phyloP scores from a whole-genome alignment of 108 stramenopile genomes.

The Nitzschia putrida region DNA sequence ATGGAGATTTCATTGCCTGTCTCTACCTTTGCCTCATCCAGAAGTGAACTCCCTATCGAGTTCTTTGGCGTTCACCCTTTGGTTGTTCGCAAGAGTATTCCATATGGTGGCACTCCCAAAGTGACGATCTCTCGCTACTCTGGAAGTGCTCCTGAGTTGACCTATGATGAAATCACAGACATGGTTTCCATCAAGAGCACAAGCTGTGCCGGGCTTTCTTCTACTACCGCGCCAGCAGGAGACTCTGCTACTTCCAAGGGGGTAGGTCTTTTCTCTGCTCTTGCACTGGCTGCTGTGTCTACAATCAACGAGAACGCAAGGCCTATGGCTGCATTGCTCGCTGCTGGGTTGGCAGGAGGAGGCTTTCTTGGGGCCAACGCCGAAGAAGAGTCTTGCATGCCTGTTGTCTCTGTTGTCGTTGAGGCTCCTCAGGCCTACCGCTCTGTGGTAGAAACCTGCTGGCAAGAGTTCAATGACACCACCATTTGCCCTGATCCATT shows the following conservation, averaged over 20 bases:
- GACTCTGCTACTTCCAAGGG: neutral
- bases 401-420: constrained; percentile 26
- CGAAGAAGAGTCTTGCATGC: constrained; percentile 17
- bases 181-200: constrained; percentile 3
- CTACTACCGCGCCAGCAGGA: neutral
- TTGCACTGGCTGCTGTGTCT: constrained; percentile 1
- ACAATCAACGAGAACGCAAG: neutral
- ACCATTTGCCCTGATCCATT: constrained; percentile 33
- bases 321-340: neutral
- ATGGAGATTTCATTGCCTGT: neutral
- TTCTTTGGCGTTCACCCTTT: constrained; percentile 6
- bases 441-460: constrained; percentile 23
- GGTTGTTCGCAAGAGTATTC: neutral
- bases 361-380: constrained; percentile 5
- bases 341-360: neutral
- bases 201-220: neutral
- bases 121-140: constrained; percentile 9
- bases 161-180: constrained; percentile 1
- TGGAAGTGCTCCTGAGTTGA: neutral
- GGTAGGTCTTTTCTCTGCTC: neutral
- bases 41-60: constrained; percentile 4
- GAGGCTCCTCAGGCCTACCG: constrained; percentile 33
- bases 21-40: neutral
- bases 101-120: constrained; percentile 9
- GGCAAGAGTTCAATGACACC: constrained; percentile 11